Base-by-base conservation (phyloP, 257 asterid species). In the Salvia miltiorrhiza region DNA sequence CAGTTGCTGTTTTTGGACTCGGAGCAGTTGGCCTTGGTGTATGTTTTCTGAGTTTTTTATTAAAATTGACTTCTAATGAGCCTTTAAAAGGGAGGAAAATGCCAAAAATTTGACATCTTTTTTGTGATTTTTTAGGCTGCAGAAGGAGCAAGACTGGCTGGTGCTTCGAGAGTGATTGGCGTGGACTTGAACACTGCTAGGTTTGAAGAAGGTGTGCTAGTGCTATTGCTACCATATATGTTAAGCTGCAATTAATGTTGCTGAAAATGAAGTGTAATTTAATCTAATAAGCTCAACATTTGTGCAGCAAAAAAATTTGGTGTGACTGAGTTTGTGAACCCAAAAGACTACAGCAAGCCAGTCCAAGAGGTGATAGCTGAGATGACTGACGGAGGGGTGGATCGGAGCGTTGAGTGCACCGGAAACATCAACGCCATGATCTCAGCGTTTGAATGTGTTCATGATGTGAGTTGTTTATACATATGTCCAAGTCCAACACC, bases 381-480 rank as follows among this genome's bases (percentile, higher is more conserved):
- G 77, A 84, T 88, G 92, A 88, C 90, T 7, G 75, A 78, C 44
- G 95, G 93, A 37, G 96, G 93, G 72, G 96, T 87, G 57, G 95
- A 89, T 43, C 77, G 93, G 9, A 91, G 97, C 43, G 85, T 91
- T 0, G 96, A 91, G 41, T 87, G 97, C 55, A 91, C 93, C 1
- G 96, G 96, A 43, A 84, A 91, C 71, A 10, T 83, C 78, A 80
- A 66, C 14, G 87, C 95, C 28, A 88, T 86, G 95, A 85, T 90
- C 79, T 88, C 96, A 7, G 93, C 97, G 32, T 90, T 88, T 35
- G 97, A 91, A 76, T 88, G 96, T 52, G 93, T 88, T 70, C 96
- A 87, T 45, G 95, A 88, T 76, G 93, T 85, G 76, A 20, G 82
- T 23, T 54, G 41, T 4, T 17, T n/a, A 9, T 9, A 23, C 28